Evolutionary conservation across 352 stramenopile genomes (phyloP), one percentile per base, ranked within the genome.

Genomic region (Blastocystis sp.): DNA sequence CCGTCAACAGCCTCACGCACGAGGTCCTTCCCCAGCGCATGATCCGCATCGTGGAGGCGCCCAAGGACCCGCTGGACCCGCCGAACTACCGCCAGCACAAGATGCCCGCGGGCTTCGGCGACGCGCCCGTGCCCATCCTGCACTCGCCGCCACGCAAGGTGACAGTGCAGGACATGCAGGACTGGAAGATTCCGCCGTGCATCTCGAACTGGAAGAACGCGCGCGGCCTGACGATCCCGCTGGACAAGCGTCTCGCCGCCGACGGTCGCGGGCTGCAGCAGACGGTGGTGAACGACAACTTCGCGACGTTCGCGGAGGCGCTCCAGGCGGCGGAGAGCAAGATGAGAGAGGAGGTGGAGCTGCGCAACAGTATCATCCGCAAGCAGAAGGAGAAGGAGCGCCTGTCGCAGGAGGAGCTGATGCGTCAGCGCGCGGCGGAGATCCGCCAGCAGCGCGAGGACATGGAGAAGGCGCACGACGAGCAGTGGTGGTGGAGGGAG

Each of bases 171-270:
- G 96, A 98, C 90, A 95, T 98, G 91, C 94, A 98, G 91, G 95
- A 95, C 88, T 99, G 97, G 97, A 99, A 99, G 93, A 98, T 99
- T 88, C 97, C 97, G 26, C 96, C 97, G 16, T 98, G 96, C 91
- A 98, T 99, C 88, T 98, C 96, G 41, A 99, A 99, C 92, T 99
- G 97, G 97, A 99, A 99, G 91, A 99, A 99, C 93, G 95, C 95
- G 10, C 91, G 93, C 21, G 97, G 97, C 0, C 99, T 98, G 91
- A 99, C 97, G 6, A 99, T 99, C 91, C 96, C 97, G 33, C 92
- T 99, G 55, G 97, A 99, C 92, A 99, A 99, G 93, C 95, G 97
- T 39, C 94, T 99, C 24, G 97, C 97, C 0, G 97, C 97, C 21
- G 97, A 99, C 92, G 97, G 97, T 45, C 94, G 97, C 37, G 96